Evolutionary conservation across 345 rosid genomes (phyloP), one percentile per base, ranked within the genome.

Genomic region (Ceriops tagal): DNA sequence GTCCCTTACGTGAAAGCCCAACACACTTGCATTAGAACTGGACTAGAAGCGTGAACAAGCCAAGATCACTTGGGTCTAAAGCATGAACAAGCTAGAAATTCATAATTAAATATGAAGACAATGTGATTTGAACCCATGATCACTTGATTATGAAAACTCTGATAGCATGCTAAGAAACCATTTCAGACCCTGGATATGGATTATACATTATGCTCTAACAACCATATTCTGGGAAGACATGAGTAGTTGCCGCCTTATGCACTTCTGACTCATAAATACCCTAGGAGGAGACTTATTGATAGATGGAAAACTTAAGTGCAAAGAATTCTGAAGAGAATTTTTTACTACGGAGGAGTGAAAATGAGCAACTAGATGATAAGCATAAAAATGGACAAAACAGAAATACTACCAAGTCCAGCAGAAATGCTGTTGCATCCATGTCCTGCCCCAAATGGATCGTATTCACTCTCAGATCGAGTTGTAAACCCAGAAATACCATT

Each of bases 381-480:
- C 49, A 34, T 26, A 73, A 51, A 28, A 22, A 21, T 46, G 5
- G 55, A 51, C 30, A 61, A 60, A 70, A 67, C 62, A 64, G 4
- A 65, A 78, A 74, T 20, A 27, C 71, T 88, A 93, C 97, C 98
- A 35, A 93, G 89, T 64, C 97, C 97, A 79, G 98, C 97, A 68
- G 96, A 93, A 58, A 93, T 70, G 70, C 97, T 89, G 75, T 81
- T 93, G 84, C 96, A 93, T 53, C 98, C 96, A 82, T 93, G 98
- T 28, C 89, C 92, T 3, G 89, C 79, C 53, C 92, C 93, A 83
- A 93, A 93, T n/a, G 96, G 84, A 80, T 93, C 97, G 67, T 83
- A 91, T 74, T 84, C 93, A 70, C 96, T 89, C 76, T 86, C 96
- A 62, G 81, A 81, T 31, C 79, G 87, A 64, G 86, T 83, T 49